A percentile compares a stretch with the other conserved stretches of the same genome.
Evolutionary conservation across 441 rosid species (phyloP).

Genomic region (Pelargonium exstipulatum): DNA sequence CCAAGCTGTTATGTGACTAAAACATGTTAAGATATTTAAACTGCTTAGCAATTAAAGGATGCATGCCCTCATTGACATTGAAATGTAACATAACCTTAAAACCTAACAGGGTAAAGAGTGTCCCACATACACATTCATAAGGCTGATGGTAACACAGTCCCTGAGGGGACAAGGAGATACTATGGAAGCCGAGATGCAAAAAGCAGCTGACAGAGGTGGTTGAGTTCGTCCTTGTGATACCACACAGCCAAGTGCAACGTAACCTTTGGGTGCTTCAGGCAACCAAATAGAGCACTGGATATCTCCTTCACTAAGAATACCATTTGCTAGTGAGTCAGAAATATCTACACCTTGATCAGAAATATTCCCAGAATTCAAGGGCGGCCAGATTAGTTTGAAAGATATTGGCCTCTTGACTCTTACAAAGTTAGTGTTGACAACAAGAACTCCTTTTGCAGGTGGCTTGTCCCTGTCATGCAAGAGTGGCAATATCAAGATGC

Average conservation of each 20-base stretch:
- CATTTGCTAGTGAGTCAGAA: conserved; percentile 23
- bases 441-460: conserved; percentile 90
- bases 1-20: not conserved
- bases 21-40: not conserved
- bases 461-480: conserved; percentile 83
- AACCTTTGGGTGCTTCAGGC: conserved; percentile 91
- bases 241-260: conserved; percentile 84
- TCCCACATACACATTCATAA: conserved; percentile 48
- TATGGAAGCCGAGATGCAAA: conserved; percentile 68
- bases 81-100: not conserved
- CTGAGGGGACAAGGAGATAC: conserved; percentile 83
- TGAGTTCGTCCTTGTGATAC: conserved; percentile 59
- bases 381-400: conserved; percentile 74
- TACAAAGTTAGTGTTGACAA: conserved; percentile 69
- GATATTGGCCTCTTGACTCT: conserved; percentile 79
- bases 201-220: conserved; percentile 68
- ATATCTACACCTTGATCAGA: conserved; percentile 31
- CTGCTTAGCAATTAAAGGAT: conserved; percentile 5
- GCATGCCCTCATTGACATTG: not conserved
- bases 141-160: conserved; percentile 72
- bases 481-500: conserved; percentile 19
- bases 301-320: conserved; percentile 26
- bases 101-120: conserved; percentile 13
- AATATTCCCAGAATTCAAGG: conserved; percentile 33
- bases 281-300: conserved; percentile 72